A percentile compares a stretch with the other conserved stretches of the same genome.
Conservation (phyloP, 2,329 filamentous ascomycete genomes). For the Ceratocystis harringtonii region DNA sequence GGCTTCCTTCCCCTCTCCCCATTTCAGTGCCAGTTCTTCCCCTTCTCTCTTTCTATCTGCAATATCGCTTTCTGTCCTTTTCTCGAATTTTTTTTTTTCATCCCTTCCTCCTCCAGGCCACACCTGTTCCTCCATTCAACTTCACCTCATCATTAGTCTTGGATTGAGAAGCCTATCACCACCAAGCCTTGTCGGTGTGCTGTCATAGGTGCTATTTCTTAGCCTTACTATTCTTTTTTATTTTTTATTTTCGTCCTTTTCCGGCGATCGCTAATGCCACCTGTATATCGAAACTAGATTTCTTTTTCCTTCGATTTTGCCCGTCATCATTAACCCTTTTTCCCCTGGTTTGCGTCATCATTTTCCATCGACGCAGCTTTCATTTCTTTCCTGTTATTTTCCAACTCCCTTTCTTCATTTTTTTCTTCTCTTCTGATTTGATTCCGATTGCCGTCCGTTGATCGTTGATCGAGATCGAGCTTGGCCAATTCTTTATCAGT, state of each 20-base stretch:
- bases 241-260: background rate
- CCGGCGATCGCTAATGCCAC: constrained; percentile 20
- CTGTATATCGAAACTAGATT: constrained; percentile 22
- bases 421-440: constrained; percentile 2
- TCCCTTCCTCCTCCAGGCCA: background rate
- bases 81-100: background rate
- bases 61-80: background rate
- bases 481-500: background rate
- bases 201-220: constrained; percentile 3
- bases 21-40: background rate
- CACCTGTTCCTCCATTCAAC: background rate
- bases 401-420: background rate
- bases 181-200: background rate
- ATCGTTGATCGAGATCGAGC: constrained; percentile 8
- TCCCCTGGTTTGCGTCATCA: background rate
- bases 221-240: constrained; percentile 18
- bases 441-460: constrained; percentile 8
- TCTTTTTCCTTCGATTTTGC: background rate
- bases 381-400: constrained; percentile 1
- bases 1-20: background rate
- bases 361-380: constrained; percentile 5
- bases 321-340: constrained; percentile 6
- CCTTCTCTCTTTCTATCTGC: background rate
- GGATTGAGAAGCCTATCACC: background rate
- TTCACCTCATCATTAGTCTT: background rate